Percentiles rank a stretch among this genome's conserved stretches.
These are phyloP conservation scores for Coelastrella sp. DNA, from an alignment of 139 green algal species.

Conservation along the genomic window DNA sequence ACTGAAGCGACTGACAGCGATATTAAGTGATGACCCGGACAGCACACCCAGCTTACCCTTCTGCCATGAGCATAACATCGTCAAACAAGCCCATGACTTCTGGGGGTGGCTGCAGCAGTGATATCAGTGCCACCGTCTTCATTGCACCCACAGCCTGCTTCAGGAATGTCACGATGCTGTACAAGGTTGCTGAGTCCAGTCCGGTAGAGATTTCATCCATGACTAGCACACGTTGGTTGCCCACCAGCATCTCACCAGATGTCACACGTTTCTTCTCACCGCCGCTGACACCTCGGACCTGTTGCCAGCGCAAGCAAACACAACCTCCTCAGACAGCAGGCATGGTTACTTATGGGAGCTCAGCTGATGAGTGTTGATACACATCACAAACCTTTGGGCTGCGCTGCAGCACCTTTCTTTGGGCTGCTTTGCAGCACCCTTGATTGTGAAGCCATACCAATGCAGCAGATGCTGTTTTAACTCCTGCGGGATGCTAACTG, in stretches of 20 bases:
- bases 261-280: conserved; percentile 86
- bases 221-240: conserved; percentile 26
- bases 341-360: background rate
- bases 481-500: no score
- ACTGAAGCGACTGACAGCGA: no score
- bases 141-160: conserved; percentile 22
- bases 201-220: conserved; percentile 42
- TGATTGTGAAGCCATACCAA: no score
- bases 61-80: conserved; percentile 81
- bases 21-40: no score
- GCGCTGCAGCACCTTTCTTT: no score
- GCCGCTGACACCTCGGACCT: conserved; percentile 77
- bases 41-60: conserved; percentile 40
- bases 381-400: no score
- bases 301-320: background rate
- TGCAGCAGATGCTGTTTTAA: no score
- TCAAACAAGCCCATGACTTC: conserved; percentile 81
- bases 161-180: conserved; percentile 60
- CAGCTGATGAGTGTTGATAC: no score
- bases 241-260: conserved; percentile 81
- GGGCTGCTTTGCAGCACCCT: no score
- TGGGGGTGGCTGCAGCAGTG: conserved; percentile 90
- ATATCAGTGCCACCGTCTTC: conserved; percentile 68
- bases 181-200: conserved; percentile 80
- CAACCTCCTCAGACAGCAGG: background rate